Evolutionary conservation across 306 rosid genomes (phyloP).

Genomic region (Luffa acutangula): DNA sequence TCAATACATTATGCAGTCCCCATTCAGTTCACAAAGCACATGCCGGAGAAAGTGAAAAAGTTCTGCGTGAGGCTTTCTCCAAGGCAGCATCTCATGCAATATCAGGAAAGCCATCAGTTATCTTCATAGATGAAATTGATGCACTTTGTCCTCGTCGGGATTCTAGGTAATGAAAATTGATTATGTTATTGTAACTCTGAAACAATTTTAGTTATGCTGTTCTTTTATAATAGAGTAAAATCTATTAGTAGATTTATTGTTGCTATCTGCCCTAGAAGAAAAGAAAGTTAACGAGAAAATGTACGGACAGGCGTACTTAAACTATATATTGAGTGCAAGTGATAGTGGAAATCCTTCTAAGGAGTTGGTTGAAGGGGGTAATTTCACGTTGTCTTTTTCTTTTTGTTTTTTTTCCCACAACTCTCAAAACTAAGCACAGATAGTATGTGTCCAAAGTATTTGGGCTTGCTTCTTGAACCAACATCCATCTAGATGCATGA

Average conservation of each 20-base stretch:
- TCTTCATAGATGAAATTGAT: constrained; percentile 86
- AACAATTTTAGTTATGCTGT: background rate
- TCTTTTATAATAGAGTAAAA: background rate
- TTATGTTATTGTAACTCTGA: background rate
- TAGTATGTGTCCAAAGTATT: background rate
- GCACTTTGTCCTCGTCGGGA: constrained; percentile 79
- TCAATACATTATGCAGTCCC: constrained; percentile 44
- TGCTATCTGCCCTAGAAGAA: background rate
- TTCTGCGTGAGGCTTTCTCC: constrained; percentile 67
- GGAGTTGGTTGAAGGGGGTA: background rate
- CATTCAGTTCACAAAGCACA: constrained; percentile 62
- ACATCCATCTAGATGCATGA: background rate
- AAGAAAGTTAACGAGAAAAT: background rate
- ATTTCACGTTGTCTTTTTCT: background rate
- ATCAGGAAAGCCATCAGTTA: constrained; percentile 54
- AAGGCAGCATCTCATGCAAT: constrained; percentile 53
- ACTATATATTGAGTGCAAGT: background rate
- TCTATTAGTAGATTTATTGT: background rate
- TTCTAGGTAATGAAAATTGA: constrained; percentile 42
- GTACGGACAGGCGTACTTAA: background rate
- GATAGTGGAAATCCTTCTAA: background rate
- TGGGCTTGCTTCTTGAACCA: background rate
- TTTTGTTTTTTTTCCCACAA: background rate
- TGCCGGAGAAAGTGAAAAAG: constrained; percentile 74
- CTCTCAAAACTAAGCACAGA: background rate